Base-by-base conservation (phyloP, 805 yeast genomes). In the Pichia nanzhaoensis region DNA sequence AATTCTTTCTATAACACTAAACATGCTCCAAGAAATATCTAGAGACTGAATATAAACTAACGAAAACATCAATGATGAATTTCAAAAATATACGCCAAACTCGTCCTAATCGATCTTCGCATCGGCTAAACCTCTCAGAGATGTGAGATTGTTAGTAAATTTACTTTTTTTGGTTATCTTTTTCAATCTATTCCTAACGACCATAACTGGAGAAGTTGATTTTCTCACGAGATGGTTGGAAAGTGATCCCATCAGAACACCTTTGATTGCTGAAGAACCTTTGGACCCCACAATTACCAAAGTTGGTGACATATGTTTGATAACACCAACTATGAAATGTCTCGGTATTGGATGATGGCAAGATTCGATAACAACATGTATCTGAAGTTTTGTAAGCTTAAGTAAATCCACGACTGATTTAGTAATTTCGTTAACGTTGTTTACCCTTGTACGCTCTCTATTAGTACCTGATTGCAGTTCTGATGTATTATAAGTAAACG, bases 121-220 rank as follows among this genome's bases (percentile, higher is more conserved):
- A 48, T 66, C 69, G 5, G 65, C 65, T 41, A 68, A 54, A 42
- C 66, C 64, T 50, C 66, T 69, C 49, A 77, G 65, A 5, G 78
- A 74, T 45, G 74, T 71, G 48, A 76, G 71, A 55, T 77, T 77
- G 56, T 78, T 77, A 31, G 79, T 68, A 60, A 78, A 74, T 39
- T 74, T 68, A 21, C 60, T 61, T 61, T 77, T 75, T 54, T 81
- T 71, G 48, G 80, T 75, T 51, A 80, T 72, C 65, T 82, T 82
- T 67, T 82, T 82, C 56, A 84, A 69, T 59, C 81, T 83, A 53
- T 77, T 76, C 48, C 85, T 71, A 18, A 84, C 91, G 40, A 83
- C 90, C 91, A 83, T 83, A 19, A 83, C 90, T 0, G 91, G 90
- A 2, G 80, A 86, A 16, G 80, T 67, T 54, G 82, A 75, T 59